A percentile compares a stretch with the other conserved stretches of the same genome.
Evolutionary conservation across 352 stramenopile genomes (phyloP).

Genomic region (Blastocystis sp.): DNA sequence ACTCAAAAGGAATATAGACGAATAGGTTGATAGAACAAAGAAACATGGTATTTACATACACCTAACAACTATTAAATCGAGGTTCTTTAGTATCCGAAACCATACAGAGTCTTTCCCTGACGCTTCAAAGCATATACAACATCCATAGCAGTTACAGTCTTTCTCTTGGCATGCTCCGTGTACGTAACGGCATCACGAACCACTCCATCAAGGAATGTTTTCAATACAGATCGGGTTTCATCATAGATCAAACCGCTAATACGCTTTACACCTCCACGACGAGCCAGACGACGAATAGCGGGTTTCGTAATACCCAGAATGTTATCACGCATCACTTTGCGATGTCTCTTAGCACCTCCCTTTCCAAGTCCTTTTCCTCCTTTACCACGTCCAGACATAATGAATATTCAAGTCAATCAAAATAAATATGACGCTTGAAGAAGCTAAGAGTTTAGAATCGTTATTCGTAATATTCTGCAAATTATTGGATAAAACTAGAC

Average conservation of each 20-base stretch:
- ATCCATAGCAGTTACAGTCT: constrained; percentile 94
- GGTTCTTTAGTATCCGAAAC: constrained; percentile 72
- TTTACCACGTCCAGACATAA: constrained; percentile 68
- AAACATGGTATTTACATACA: constrained; percentile 40
- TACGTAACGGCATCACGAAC: constrained; percentile 90
- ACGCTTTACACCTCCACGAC: constrained; percentile 68
- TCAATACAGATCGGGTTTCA: constrained; percentile 71
- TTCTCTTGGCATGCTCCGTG: constrained; percentile 86
- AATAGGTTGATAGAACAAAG: not conserved
- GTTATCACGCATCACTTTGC: constrained; percentile 91
- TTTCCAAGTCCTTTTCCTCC: constrained; percentile 77
- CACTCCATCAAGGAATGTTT: constrained; percentile 96
- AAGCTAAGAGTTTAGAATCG: not conserved
- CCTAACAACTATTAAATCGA: constrained; percentile 47
- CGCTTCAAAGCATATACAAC: constrained; percentile 94
- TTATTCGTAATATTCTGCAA: not conserved
- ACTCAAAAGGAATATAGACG: no score
- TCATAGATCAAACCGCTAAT: constrained; percentile 71
- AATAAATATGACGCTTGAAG: not conserved
- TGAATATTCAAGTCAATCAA: not conserved
- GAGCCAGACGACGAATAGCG: constrained; percentile 69
- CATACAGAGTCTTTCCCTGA: constrained; percentile 86
- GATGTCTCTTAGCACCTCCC: constrained; percentile 87
- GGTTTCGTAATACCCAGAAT: constrained; percentile 94
- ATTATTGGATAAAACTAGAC: not conserved